Conservation (phyloP, 345 rosid species). For the Stellera chamaejasme region DNA sequence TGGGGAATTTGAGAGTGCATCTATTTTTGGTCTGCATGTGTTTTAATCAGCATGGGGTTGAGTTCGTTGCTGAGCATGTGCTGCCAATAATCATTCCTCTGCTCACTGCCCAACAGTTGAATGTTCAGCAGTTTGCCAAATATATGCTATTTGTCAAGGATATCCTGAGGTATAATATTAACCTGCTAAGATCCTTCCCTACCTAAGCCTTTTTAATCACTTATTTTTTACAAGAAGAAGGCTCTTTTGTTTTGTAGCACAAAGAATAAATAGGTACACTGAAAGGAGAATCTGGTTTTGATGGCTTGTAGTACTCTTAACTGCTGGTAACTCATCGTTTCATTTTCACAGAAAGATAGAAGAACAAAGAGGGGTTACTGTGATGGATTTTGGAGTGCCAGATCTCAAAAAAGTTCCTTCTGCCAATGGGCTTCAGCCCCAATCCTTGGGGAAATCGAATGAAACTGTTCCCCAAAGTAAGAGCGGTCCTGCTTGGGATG, state of each 20-base stretch:
- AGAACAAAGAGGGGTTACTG: slow-evolving; percentile 75
- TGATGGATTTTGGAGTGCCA: slow-evolving; percentile 50
- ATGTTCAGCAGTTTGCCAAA: slow-evolving; percentile 90
- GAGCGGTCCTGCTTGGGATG: slow-evolving; percentile 67
- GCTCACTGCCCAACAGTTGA: slow-evolving; percentile 86
- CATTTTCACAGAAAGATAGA: slow-evolving; percentile 58
- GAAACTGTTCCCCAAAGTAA: slow-evolving; percentile 37
- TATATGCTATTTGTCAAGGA: slow-evolving; percentile 92
- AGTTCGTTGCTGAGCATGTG: slow-evolving; percentile 81
- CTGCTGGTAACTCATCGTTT: slow-evolving; percentile 7
- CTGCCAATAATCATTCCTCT: slow-evolving; percentile 81
- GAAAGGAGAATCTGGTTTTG: not conserved
- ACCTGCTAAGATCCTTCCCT: not conserved
- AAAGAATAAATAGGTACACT: too few relatives aligned
- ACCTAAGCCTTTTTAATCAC: not conserved
- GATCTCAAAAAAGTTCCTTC: slow-evolving; percentile 34
- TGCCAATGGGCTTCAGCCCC: slow-evolving; percentile 47
- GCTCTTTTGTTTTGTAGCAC: not conserved
- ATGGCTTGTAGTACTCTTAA: slow-evolving; percentile 6
- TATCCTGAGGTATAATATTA: slow-evolving; percentile 52
- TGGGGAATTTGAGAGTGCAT: slow-evolving; percentile 5
- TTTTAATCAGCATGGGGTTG: slow-evolving; percentile 71
- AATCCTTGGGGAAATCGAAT: slow-evolving; percentile 32
- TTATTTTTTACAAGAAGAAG: too few relatives aligned
- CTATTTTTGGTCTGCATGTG: slow-evolving; percentile 10